A percentile compares a stretch with the other conserved stretches of the same genome.
These are phyloP conservation scores for Gossypium mustelinum DNA, from an alignment of 345 rosid species.

Conservation along the genomic window DNA sequence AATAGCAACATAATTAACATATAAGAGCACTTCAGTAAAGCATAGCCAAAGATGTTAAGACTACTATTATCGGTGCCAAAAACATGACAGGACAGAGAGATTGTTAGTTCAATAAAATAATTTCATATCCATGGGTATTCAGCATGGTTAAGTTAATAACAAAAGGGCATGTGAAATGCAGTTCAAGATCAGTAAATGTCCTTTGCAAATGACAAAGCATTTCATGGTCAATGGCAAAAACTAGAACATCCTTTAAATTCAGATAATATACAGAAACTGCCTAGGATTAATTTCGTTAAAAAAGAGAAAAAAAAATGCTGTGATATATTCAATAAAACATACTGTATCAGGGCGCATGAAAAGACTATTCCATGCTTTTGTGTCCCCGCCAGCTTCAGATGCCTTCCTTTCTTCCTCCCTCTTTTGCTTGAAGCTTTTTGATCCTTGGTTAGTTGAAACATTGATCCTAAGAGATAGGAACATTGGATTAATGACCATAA, in stretches of 20 bases:
- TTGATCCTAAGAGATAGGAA: conserved; percentile 29
- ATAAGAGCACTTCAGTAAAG: conserved; percentile 1
- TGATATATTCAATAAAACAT: conserved; percentile 21
- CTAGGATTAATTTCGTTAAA: background rate
- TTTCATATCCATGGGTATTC: background rate
- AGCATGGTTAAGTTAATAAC: background rate
- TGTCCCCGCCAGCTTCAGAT: conserved; percentile 83
- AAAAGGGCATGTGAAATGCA: background rate
- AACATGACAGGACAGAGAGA: background rate
- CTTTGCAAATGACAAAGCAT: background rate
- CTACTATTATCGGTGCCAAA: background rate
- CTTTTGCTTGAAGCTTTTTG: conserved; percentile 69
- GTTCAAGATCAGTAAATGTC: background rate
- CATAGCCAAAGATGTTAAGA: background rate
- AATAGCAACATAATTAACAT: conserved; percentile 5
- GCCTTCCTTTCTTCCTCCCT: conserved; percentile 82
- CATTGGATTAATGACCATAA: conserved; percentile 16
- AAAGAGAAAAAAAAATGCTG: background rate
- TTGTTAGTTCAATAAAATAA: background rate
- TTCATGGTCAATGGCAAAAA: background rate
- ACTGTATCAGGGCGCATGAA: conserved; percentile 93
- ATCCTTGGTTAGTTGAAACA: conserved; percentile 27
- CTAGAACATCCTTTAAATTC: background rate
- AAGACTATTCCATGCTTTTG: conserved; percentile 90
- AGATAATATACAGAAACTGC: background rate